Evolutionary conservation across 2,329 filamentous ascomycete species (phyloP), one percentile per base, ranked within the genome.

Genomic region (Nectriaceae sp.): DNA sequence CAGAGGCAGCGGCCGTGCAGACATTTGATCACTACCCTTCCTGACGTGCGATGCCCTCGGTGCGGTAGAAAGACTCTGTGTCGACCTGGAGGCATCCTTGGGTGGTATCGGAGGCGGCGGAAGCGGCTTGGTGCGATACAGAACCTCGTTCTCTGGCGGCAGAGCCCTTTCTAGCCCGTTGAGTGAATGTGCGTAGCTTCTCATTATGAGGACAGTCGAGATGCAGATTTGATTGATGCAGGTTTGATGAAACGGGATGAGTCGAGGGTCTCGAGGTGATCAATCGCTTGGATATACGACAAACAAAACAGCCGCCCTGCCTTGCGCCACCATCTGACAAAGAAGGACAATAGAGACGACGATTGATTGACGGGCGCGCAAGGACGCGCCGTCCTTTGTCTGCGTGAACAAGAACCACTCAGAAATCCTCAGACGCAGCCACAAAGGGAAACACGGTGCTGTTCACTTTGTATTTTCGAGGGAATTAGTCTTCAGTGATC

Each of bases 131-230:
- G 46, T 52, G 26, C 45, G 46, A 40, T 63, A 63, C 21, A 55
- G 50, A 19, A 50, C 53, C 48, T 54, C 53, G 40, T 61, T 61
- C 43, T 57, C 49, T 13, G 60, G 60, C 16, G 58, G 60, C 11
- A 51, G 47, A 22, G 57, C 47, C 18, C 52, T 22, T 47, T 59
- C 56, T 45, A 56, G 43, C 21, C 53, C 48, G 36, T 50, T 50
- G n/a, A 52, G 31, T 15, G 56, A 49, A 21, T 50, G 52, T 31
- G 50, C 20, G 38, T 48, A 49, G 48, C 40, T 50, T 40, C 43
- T 18, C 60, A 61, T 63, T n/a, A 46, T 21, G 49, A 29, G 18
- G 29, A 41, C 29, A 19, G 44, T 42, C 13, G 43, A 11, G 37
- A 24, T 44, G 38, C 16, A 6, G 33, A 6, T 39, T 20, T 10